Conservation (phyloP, 345 rosid species). For the Lenwebbia sp. region DNA sequence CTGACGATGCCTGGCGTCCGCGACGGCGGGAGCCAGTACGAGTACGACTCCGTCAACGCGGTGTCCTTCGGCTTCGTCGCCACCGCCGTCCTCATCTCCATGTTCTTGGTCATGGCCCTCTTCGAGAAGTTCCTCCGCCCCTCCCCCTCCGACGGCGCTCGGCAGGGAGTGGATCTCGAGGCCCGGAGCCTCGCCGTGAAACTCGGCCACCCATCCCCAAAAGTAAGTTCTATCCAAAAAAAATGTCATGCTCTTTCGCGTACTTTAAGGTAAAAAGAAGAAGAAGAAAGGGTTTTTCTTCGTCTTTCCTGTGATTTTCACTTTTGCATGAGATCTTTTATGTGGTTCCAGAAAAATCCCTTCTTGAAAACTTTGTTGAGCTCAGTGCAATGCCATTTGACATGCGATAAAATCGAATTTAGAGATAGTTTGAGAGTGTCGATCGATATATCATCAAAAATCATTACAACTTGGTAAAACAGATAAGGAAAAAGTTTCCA, state of each 20-base stretch:
- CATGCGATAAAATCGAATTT: not conserved
- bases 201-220: slow-evolving; percentile 71
- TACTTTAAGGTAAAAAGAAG: not conserved
- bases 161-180: slow-evolving; percentile 33
- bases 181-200: slow-evolving; percentile 49
- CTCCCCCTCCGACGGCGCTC: slow-evolving; percentile 2
- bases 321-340: not conserved
- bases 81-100: slow-evolving; percentile 89
- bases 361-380: not conserved
- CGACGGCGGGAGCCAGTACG: slow-evolving; percentile 18
- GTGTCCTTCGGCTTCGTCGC: slow-evolving; percentile 94
- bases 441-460: not conserved
- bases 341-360: not conserved
- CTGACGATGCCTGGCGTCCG: slow-evolving; percentile 48
- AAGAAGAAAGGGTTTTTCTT: not conserved
- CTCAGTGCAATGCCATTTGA: not conserved
- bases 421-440: not conserved
- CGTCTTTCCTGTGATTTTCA: not conserved
- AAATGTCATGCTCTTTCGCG: not conserved
- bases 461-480: not conserved
- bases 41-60: slow-evolving; percentile 66
- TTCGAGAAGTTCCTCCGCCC: slow-evolving; percentile 69
- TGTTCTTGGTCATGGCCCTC: slow-evolving; percentile 93
- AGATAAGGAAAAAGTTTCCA: not conserved
- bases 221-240: slow-evolving; percentile 23